Evolutionary conservation across 306 rosid species (phyloP).

Genomic region (Argentina anserina): DNA sequence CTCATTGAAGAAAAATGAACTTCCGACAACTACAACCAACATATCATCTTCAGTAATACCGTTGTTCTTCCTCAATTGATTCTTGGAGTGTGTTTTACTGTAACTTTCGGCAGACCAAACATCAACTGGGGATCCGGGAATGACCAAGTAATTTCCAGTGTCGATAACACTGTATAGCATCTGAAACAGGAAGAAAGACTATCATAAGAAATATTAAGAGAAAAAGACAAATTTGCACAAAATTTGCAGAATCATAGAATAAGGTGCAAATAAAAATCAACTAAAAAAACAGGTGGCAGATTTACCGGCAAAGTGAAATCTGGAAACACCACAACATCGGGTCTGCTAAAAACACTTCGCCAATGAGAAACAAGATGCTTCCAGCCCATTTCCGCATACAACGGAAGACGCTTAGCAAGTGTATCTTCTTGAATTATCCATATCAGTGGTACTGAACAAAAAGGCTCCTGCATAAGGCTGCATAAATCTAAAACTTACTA

Average conservation of each 20-base stretch:
- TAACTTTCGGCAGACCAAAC: constrained; percentile 77
- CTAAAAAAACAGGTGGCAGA: constrained; percentile 10
- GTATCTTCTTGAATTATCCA: constrained; percentile 94
- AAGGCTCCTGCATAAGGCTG: constrained; percentile 99
- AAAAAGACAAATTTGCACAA: constrained; percentile 25
- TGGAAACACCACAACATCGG: constrained; percentile 78
- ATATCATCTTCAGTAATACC: constrained; percentile 64
- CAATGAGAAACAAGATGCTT: constrained; percentile 72
- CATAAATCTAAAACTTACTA: constrained; percentile 77
- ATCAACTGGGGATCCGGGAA: constrained; percentile 94
- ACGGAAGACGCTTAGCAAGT: constrained; percentile 75
- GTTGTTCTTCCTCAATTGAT: constrained; percentile 50
- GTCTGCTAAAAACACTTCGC: constrained; percentile 76
- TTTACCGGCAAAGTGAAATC: constrained; percentile 89
- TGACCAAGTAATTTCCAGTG: constrained; percentile 88
- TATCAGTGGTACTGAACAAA: constrained; percentile 82
- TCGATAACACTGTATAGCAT: constrained; percentile 84
- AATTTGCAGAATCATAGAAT: constrained; percentile 23
- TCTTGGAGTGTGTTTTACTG: constrained; percentile 56
- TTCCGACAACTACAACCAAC: constrained; percentile 81
- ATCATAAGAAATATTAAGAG: constrained; percentile 31
- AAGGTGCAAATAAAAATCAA: neutral
- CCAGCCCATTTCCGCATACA: constrained; percentile 72
- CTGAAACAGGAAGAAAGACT: constrained; percentile 44
- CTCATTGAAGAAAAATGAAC: constrained; percentile 65